phyloP scores from a whole-genome alignment of 2,329 filamentous ascomycete genomes.

The Ophiostoma sp. region DNA sequence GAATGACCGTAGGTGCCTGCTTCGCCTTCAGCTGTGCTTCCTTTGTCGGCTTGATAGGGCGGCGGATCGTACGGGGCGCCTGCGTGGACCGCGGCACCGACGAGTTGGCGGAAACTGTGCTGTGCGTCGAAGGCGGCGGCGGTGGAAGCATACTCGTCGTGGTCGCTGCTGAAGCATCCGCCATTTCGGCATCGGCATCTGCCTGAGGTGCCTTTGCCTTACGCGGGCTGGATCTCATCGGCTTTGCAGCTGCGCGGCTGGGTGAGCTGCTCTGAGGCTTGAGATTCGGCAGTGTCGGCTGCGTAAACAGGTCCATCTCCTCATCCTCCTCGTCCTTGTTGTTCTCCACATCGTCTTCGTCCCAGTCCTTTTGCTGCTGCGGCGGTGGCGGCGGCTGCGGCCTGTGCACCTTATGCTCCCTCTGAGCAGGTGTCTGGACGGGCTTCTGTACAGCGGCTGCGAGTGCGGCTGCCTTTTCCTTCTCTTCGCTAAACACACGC shows the following conservation, averaged over 20 bases:
- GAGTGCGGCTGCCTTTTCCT: conserved; percentile 44
- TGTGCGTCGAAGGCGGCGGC: conserved; percentile 36
- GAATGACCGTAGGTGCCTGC: conserved; percentile 65
- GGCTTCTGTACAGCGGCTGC: conserved; percentile 41
- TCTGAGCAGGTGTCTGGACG: conserved; percentile 32
- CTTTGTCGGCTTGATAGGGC: conserved; percentile 58
- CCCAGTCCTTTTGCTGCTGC: neutral
- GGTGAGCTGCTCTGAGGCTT: conserved; percentile 26
- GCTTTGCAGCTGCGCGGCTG: conserved; percentile 40
- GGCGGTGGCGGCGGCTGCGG: conserved; percentile 22
- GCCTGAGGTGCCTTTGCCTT: conserved; percentile 38
- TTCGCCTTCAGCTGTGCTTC: conserved; percentile 54
- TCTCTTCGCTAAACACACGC: conserved; percentile 51
- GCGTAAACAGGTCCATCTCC: conserved; percentile 22
- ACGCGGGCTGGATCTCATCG: conserved; percentile 48
- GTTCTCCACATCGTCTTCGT: conserved; percentile 12
- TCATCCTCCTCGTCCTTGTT: conserved; percentile 25
- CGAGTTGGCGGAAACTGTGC: conserved; percentile 12
- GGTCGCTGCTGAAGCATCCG: conserved; percentile 34
- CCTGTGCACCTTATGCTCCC: conserved; percentile 48
- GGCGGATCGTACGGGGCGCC: conserved; percentile 49
- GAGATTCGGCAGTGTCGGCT: conserved; percentile 22
- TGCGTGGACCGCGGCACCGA: conserved; percentile 46
- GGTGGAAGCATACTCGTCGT: conserved; percentile 50
- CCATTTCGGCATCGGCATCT: conserved; percentile 50